Evolutionary conservation across 352 stramenopile genomes (phyloP).

Genomic region (Thraustochytrium striatum): DNA sequence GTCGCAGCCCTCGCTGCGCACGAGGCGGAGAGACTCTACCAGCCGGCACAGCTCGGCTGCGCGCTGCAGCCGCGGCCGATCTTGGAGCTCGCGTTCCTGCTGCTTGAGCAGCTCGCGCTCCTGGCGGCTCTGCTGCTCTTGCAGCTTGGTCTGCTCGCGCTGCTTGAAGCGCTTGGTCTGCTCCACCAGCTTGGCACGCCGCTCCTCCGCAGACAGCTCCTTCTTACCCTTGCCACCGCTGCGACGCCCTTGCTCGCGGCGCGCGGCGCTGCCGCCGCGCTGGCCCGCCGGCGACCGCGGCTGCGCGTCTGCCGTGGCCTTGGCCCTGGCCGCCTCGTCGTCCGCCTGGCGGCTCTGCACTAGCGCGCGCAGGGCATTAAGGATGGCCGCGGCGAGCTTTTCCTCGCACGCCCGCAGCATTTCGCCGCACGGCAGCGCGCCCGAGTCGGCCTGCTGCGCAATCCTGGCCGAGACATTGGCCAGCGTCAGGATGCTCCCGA

Average conservation of each 20-base stretch:
- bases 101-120: conserved; percentile 4
- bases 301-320: neutral
- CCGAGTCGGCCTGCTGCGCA: neutral
- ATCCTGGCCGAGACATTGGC: conserved; percentile 24
- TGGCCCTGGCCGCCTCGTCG: neutral
- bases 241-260: too few species aligned
- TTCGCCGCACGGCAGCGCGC: neutral
- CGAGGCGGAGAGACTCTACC: conserved; percentile 17
- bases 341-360: neutral
- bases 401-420: neutral
- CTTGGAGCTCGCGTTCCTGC: conserved; percentile 20
- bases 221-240: neutral
- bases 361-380: neutral
- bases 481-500: conserved; percentile 8
- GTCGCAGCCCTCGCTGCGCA: neutral
- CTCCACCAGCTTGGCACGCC: conserved; percentile 4
- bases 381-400: conserved; percentile 17
- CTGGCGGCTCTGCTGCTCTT: neutral
- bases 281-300: too few species aligned
- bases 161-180: conserved; percentile 13
- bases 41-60: conserved; percentile 30
- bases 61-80: conserved; percentile 13
- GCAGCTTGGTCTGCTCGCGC: conserved; percentile 16
- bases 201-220: neutral
- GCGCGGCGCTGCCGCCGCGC: too few species aligned